Evolutionary conservation across 805 yeast genomes (phyloP), one percentile per base, ranked within the genome.

Genomic region (Nematodospora valgi): DNA sequence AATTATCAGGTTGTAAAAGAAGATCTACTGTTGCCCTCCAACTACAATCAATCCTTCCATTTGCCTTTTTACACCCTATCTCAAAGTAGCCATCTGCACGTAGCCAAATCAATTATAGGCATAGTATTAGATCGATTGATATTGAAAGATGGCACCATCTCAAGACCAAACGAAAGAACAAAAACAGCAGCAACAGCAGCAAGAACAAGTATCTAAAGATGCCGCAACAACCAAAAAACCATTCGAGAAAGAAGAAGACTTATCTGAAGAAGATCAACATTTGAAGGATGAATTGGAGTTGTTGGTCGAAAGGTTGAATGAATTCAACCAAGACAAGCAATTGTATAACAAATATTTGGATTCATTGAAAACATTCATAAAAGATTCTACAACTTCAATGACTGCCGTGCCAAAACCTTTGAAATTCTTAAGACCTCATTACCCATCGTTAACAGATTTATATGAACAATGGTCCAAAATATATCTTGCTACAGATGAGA

Each of bases 351-450:
- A 77, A 9, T 74, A 87, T n/a, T 70, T 93, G 48, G 70, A 72
- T 27, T 70, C 80, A 34, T 73, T 93, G 58, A 88, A 87, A 54
- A 75, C 72, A 32, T 78, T 78, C 49, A 89, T 93, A 51, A 78
- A 86, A 46, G 94, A 93, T 37, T 85, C 97, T 9, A 93, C 99
- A 3, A 86, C 96, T 24, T 89, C 97, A 6, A 93, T 93, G 97
- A 93, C 98, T 2, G 99, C 99, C 3, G 98, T 93, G 34, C 99
- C 99, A 24, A 93, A 93, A 62, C 99, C 99, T 4, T 76, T 93
- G 64, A 94, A 93, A 68, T 93, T 93, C 57, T 72, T 93, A 45
- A 79, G 96, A 52, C 96, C 97, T 6, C 86, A 80, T 52, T 93
- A 82, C 56, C 80, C 82, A 14, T 51, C 70, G n/a, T 69, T 93